These are phyloP conservation scores for Mortierella sp. DNA, from an alignment of 371 early-diverging fungal genomes.

Conservation along the genomic window DNA sequence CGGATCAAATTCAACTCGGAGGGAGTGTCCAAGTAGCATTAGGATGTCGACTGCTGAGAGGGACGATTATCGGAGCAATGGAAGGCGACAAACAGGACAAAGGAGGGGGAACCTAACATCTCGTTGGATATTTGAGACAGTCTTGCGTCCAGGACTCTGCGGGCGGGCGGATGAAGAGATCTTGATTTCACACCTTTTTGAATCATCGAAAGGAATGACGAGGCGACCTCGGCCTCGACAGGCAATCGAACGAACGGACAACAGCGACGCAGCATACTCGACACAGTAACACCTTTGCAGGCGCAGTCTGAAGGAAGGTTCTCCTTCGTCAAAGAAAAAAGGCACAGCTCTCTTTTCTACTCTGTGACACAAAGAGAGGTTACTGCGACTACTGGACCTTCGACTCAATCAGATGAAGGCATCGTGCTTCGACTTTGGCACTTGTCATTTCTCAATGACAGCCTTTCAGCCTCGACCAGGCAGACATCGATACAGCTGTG, in stretches of 20 bases:
- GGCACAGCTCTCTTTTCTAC: background rate
- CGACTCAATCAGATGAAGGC: background rate
- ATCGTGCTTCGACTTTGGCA: too few relatives aligned
- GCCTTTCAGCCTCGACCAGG: background rate
- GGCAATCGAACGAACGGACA: background rate
- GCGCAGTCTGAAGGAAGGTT: background rate
- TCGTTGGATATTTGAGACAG: background rate
- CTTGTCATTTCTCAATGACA: background rate
- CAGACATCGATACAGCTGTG: background rate
- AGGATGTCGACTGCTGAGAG: background rate
- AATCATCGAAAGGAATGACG: background rate
- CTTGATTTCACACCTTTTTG: background rate
- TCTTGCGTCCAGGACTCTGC: background rate
- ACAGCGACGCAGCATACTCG: background rate
- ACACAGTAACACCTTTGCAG: background rate
- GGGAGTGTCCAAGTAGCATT: background rate
- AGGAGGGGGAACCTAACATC: background rate
- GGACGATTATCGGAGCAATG: background rate
- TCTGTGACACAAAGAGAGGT: conserved; percentile 4
- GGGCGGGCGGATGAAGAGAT: background rate
- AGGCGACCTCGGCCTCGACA: background rate
- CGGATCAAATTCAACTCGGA: background rate
- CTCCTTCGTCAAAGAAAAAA: background rate
- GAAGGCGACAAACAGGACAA: background rate
- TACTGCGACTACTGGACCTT: background rate